Percentiles rank a stretch among this genome's conserved stretches.
These are phyloP conservation scores for Trypanosoma vivax DNA, from an alignment of 208 protist species.

Conservation along the genomic window DNA sequence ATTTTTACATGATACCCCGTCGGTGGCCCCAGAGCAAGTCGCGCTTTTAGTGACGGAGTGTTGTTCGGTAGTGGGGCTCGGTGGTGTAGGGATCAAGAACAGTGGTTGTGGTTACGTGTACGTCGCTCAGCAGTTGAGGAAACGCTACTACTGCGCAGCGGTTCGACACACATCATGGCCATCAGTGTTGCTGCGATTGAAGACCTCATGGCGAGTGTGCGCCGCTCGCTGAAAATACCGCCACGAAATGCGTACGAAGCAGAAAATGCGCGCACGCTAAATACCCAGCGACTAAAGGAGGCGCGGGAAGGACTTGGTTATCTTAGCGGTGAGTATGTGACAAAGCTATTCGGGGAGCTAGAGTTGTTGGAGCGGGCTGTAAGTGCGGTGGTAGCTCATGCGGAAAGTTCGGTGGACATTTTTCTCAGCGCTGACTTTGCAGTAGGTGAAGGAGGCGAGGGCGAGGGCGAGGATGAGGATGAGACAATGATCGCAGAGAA, in stretches of 20 bases:
- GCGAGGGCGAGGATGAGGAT: conserved; percentile 24
- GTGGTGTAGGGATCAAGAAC: too few species aligned
- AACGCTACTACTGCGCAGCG: too few species aligned
- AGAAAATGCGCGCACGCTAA: conserved; percentile 28
- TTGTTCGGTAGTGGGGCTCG: too few species aligned
- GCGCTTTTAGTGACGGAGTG: too few species aligned
- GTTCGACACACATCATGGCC: conserved; percentile 1
- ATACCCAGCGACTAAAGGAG: conserved; percentile 35
- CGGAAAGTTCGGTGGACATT: conserved; percentile 17
- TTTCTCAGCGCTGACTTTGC: conserved; percentile 14
- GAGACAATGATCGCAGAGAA: conserved; percentile 17
- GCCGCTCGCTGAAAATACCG: conserved; percentile 33
- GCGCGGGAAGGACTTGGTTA: conserved; percentile 18
- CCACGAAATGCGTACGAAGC: conserved; percentile 67
- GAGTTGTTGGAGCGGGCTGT: conserved; percentile 25
- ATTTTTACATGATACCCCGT: too few species aligned
- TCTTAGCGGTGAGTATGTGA: conserved; percentile 55
- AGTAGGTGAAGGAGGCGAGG: too few species aligned
- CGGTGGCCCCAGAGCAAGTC: too few species aligned
- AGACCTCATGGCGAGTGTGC: conserved; percentile 23
- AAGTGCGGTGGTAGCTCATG: background rate
- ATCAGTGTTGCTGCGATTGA: conserved; percentile 31
- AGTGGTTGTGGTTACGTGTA: too few species aligned
- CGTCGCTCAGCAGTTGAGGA: too few species aligned
- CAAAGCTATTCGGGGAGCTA: conserved; percentile 24